Conservation (phyloP, 2,329 filamentous ascomycete species). For the Fusarium tricinctum region DNA sequence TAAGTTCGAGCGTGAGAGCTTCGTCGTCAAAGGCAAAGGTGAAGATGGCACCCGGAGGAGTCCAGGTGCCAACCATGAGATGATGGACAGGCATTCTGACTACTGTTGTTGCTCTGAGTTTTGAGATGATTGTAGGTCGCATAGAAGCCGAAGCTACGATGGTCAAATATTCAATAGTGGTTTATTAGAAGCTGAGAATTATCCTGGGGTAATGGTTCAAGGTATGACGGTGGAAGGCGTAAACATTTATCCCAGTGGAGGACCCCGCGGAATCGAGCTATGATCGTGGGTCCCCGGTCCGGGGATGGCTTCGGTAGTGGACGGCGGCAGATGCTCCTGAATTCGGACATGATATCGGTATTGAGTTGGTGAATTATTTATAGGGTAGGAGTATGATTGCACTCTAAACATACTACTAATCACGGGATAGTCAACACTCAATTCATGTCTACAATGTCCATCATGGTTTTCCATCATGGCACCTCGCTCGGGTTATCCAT, state of each 20-base stretch:
- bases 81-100: conserved; percentile 81
- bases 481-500: not conserved
- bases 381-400: not conserved
- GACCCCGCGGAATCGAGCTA: conserved; percentile 30
- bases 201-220: not conserved
- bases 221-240: conserved; percentile 33
- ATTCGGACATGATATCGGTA: conserved; percentile 6
- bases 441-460: not conserved
- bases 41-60: conserved; percentile 89
- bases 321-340: conserved; percentile 40
- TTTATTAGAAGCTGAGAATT: not conserved
- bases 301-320: conserved; percentile 36
- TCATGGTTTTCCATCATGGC: conserved; percentile 18
- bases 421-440: too few relatives aligned
- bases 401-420: too few relatives aligned
- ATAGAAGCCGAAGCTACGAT: conserved; percentile 2
- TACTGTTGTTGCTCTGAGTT: conserved; percentile 33
- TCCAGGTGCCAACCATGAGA: conserved; percentile 94
- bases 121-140: conserved; percentile 29
- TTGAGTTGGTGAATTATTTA: not conserved
- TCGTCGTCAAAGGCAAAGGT: conserved; percentile 91
- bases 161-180: not conserved
- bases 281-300: conserved; percentile 31
- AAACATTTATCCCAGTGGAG: conserved; percentile 49
- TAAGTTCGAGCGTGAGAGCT: conserved; percentile 77